Evolutionary conservation across 345 rosid genomes (phyloP).

Genomic region (Bruguiera parviflora): DNA sequence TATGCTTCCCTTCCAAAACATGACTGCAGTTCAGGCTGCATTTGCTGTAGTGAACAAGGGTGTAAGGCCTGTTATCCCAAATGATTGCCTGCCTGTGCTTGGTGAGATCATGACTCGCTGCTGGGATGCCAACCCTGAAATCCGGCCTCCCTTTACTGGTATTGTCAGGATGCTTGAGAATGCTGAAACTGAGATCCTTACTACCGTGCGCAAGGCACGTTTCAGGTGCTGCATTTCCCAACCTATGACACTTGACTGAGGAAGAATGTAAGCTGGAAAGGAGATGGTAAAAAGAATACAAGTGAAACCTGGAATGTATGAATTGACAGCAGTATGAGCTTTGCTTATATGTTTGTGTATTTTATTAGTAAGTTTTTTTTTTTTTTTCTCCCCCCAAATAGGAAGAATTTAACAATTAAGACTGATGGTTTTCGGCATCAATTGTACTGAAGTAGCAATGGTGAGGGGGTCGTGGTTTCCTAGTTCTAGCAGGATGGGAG

Average conservation of each 20-base stretch:
- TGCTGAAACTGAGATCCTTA: conserved; percentile 27
- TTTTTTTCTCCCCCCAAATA: neutral
- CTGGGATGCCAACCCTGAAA: conserved; percentile 30
- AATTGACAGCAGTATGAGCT: conserved; percentile 7
- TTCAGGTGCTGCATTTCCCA: conserved; percentile 29
- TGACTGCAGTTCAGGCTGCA: conserved; percentile 34
- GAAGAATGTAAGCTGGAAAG: neutral
- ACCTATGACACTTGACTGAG: conserved; percentile 32
- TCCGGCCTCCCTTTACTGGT: conserved; percentile 24
- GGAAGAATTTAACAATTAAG: conserved; percentile 15
- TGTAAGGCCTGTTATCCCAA: conserved; percentile 25
- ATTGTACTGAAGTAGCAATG: conserved; percentile 6
- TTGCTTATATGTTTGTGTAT: conserved; percentile 19
- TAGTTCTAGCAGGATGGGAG: neutral
- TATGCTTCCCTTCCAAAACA: conserved; percentile 29
- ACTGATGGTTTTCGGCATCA: conserved; percentile 12
- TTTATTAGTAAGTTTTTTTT: conserved; percentile 9
- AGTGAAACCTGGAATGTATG: conserved; percentile 3
- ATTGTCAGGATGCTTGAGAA: conserved; percentile 31
- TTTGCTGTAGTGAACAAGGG: conserved; percentile 35
- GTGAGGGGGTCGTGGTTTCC: neutral
- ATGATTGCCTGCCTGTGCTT: conserved; percentile 27
- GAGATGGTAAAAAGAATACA: conserved; percentile 7
- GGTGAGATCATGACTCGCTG: conserved; percentile 30
- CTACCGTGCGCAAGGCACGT: conserved; percentile 31